Conservation (phyloP, 495 filamentous ascomycete genomes). For the Neurospora discreta region DNA sequence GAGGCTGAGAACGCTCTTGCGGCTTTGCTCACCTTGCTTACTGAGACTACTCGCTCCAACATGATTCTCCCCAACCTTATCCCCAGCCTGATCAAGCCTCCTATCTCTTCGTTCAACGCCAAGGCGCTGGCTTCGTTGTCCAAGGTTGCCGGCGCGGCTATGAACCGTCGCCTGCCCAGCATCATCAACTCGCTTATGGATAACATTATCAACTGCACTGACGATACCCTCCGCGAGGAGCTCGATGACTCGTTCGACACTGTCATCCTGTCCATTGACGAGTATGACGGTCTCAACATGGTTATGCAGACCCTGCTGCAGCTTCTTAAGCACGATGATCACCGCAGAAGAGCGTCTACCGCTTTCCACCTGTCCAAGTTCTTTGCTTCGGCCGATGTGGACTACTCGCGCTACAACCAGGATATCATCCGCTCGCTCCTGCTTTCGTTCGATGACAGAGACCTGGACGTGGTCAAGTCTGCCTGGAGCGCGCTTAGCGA, state of each 20-base stretch:
- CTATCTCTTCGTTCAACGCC: conserved; percentile 92
- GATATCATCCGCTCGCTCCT: conserved; percentile 83
- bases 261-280: conserved; percentile 85
- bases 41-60: conserved; percentile 85
- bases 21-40: conserved; percentile 83
- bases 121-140: conserved; percentile 85
- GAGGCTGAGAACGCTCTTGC: conserved; percentile 87
- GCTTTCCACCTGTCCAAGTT: conserved; percentile 77
- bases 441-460: conserved; percentile 82
- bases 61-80: conserved; percentile 95
- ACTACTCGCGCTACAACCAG: conserved; percentile 89
- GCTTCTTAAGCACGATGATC: conserved; percentile 85
- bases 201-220: conserved; percentile 66
- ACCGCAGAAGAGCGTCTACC: conserved; percentile 66
- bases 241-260: conserved; percentile 73
- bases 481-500: conserved; percentile 84
- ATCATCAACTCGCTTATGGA: conserved; percentile 93
- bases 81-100: conserved; percentile 76
- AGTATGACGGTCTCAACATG: conserved; percentile 88
- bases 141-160: conserved; percentile 74
- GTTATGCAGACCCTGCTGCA: conserved; percentile 86
- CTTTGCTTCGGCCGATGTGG: conserved; percentile 69
- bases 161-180: conserved; percentile 77
- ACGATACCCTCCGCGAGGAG: conserved; percentile 63
- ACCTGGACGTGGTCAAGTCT: conserved; percentile 77